Evolutionary conservation across 352 stramenopile species (phyloP).

Genomic region (Thalassiosira sp.): DNA sequence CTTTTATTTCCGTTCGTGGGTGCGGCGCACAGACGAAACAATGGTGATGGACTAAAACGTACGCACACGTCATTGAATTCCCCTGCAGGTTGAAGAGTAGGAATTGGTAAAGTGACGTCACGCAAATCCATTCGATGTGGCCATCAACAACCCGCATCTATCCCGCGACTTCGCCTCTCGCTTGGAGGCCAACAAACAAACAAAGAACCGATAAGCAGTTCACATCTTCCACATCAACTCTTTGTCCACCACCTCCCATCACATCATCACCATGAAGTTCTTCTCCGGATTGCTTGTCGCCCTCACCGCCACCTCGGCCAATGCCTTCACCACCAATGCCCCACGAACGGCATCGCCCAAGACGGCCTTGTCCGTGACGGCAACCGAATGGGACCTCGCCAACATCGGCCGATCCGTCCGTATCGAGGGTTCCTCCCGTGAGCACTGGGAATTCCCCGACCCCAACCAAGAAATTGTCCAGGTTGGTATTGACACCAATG

Average conservation of each 20-base stretch:
- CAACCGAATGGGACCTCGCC: constrained; percentile 50
- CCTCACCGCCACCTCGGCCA: constrained; percentile 28
- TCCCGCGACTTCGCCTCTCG: too few species aligned
- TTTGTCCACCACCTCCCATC: background rate
- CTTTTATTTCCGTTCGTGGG: too few species aligned
- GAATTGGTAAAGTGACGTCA: constrained; percentile 1
- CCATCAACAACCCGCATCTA: background rate
- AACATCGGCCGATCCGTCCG: constrained; percentile 45
- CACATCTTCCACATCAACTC: constrained; percentile 1
- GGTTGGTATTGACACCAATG: constrained; percentile 54
- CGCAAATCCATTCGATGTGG: background rate
- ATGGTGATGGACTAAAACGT: background rate
- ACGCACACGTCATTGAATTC: background rate
- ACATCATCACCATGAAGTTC: constrained; percentile 49
- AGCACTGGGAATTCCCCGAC: constrained; percentile 57
- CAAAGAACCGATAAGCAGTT: background rate
- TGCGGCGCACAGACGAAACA: background rate
- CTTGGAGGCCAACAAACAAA: too few species aligned
- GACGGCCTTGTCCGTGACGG: constrained; percentile 23
- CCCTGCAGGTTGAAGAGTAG: background rate
- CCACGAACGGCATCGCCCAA: background rate
- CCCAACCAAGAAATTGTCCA: constrained; percentile 60
- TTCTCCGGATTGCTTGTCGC: constrained; percentile 27
- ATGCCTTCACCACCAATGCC: constrained; percentile 29
- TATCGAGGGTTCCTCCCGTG: constrained; percentile 54